These are phyloP conservation scores for Termitomyces bulborhizus DNA, from an alignment of 768 basidiomycete species.

Conservation along the genomic window DNA sequence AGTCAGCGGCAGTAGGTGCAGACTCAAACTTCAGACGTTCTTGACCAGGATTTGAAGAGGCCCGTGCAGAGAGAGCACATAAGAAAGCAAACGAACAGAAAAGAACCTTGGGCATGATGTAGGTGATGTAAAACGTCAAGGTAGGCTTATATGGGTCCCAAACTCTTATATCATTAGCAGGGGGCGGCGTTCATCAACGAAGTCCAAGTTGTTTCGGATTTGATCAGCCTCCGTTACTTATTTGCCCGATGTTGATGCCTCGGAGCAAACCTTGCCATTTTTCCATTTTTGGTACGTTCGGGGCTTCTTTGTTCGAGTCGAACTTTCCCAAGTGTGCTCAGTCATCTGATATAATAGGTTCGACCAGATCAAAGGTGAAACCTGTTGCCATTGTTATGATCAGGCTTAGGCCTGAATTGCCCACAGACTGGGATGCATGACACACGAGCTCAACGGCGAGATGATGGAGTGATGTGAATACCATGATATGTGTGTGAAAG, in stretches of 20 bases:
- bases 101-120: not conserved
- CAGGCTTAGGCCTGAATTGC: not conserved
- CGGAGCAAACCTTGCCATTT: not conserved
- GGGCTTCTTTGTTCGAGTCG: not conserved
- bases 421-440: not conserved
- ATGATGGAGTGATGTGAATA: not conserved
- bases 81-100: not conserved
- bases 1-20: slow-evolving; percentile 6
- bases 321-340: not conserved
- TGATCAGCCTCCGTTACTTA: not conserved
- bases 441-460: not conserved
- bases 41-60: not conserved
- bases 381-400: not conserved
- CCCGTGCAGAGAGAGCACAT: not conserved
- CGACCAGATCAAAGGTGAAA: not conserved
- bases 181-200: not conserved
- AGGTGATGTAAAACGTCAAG: not conserved
- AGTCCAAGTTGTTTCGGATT: not conserved
- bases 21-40: slow-evolving; percentile 1
- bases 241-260: not conserved
- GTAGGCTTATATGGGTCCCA: not conserved
- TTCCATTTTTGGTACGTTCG: not conserved
- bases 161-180: not conserved
- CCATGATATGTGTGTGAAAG: not conserved
- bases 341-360: not conserved